phyloP scores from a whole-genome alignment of 495 filamentous ascomycete genomes.

The Alectoria sarmentosa region DNA sequence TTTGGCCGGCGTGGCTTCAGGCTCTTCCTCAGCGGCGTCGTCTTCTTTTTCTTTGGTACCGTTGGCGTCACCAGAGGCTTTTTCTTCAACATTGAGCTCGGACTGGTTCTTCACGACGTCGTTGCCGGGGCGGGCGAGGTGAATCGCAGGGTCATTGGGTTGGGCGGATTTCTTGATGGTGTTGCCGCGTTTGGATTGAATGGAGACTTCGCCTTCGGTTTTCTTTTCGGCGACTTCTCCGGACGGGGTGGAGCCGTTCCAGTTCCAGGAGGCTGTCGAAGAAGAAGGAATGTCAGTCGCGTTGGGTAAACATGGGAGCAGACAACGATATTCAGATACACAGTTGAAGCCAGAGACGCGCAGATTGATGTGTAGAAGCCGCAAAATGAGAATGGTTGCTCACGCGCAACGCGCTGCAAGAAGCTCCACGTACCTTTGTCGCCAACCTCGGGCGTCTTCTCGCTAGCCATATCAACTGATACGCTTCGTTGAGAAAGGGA shows the following conservation, averaged over 20 bases:
- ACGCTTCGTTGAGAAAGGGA: conserved; percentile 1
- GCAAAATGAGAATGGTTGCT: not conserved
- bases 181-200: conserved; percentile 54
- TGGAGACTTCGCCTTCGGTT: conserved; percentile 47
- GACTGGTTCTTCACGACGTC: conserved; percentile 56
- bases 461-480: conserved; percentile 17
- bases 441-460: conserved; percentile 25
- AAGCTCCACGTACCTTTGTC: conserved; percentile 25
- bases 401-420: conserved; percentile 2
- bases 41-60: conserved; percentile 25
- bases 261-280: conserved; percentile 48
- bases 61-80: conserved; percentile 26
- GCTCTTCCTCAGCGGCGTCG: conserved; percentile 21
- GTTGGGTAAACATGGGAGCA: not conserved
- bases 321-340: not conserved
- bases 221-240: conserved; percentile 54
- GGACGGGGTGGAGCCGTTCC: conserved; percentile 43
- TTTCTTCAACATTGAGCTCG: conserved; percentile 45
- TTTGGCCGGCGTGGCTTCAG: conserved; percentile 15
- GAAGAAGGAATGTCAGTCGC: conserved; percentile 4
- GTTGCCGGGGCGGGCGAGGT: conserved; percentile 49
- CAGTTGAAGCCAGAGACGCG: no score
- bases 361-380: not conserved
- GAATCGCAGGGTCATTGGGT: conserved; percentile 51
- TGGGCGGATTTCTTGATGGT: conserved; percentile 53